A percentile compares a stretch with the other conserved stretches of the same genome.
Evolutionary conservation across 2,329 filamentous ascomycete genomes (phyloP).

Genomic region (Aspergillus ruber): DNA sequence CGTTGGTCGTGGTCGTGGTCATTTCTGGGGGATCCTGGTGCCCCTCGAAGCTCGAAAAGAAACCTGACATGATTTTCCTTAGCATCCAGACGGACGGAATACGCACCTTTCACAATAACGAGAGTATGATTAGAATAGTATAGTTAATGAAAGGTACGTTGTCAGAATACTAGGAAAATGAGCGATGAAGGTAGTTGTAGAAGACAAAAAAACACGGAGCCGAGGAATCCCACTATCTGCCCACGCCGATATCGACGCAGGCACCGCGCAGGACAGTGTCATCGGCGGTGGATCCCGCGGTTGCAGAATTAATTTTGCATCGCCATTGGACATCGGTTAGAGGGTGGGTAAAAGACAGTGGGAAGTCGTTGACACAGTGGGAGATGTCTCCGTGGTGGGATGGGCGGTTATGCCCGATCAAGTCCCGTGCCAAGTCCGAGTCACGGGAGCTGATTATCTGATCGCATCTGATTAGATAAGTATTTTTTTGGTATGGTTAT

Average conservation of each 20-base stretch:
- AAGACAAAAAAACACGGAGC: background rate
- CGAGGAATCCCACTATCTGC: background rate
- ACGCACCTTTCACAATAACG: constrained; percentile 12
- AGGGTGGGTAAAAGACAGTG: background rate
- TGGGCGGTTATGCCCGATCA: background rate
- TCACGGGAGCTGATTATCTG: background rate
- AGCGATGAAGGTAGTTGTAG: background rate
- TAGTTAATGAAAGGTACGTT: background rate
- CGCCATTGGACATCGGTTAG: too few relatives aligned
- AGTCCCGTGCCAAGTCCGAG: background rate
- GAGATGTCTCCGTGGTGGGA: background rate
- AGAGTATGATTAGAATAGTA: constrained; percentile 1
- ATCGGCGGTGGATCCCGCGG: constrained; percentile 8
- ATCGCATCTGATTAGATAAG: background rate
- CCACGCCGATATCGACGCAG: constrained; percentile 6
- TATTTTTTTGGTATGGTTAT: too few relatives aligned
- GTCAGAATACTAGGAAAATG: background rate
- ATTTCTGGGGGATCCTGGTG: constrained; percentile 3
- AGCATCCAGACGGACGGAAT: constrained; percentile 3
- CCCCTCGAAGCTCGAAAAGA: constrained; percentile 9
- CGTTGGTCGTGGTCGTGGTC: background rate
- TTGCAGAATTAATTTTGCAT: background rate
- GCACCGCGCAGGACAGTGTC: constrained; percentile 9
- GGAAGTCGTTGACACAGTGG: background rate
- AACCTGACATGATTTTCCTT: constrained; percentile 11